Conservation (phyloP, 2,329 filamentous ascomycete genomes). For the Ciborinia camelliae region DNA sequence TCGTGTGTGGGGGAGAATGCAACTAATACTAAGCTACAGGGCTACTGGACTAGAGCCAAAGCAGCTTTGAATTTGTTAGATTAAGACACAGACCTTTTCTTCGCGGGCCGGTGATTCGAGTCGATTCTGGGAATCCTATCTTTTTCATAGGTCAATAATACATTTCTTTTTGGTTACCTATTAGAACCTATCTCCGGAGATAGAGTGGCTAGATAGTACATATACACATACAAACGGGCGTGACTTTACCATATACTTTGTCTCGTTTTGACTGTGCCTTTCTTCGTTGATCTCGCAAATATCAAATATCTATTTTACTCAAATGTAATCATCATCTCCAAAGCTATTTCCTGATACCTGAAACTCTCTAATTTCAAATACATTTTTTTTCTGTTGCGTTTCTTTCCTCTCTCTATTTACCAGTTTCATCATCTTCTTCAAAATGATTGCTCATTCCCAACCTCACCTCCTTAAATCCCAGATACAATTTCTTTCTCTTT, state of each 20-base stretch:
- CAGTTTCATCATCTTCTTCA: too few species aligned
- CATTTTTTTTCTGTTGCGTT: too few species aligned
- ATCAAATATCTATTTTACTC: too few species aligned
- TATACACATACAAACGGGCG: background rate
- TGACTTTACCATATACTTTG: background rate
- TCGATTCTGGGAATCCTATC: background rate
- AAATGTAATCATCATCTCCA: too few species aligned
- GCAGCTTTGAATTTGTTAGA: slow-evolving; percentile 39
- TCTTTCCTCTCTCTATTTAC: too few species aligned
- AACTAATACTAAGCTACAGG: slow-evolving; percentile 43
- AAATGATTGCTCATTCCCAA: too few species aligned
- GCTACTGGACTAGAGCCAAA: slow-evolving; percentile 49
- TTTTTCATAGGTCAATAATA: background rate
- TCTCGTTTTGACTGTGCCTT: background rate
- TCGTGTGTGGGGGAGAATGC: slow-evolving; percentile 51
- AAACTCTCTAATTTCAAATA: too few species aligned
- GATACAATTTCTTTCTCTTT: too few species aligned
- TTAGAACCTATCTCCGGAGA: too few species aligned
- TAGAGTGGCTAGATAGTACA: background rate
- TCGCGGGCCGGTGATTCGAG: background rate
- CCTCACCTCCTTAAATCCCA: too few species aligned
- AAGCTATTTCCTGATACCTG: too few species aligned
- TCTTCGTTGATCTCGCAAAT: too few species aligned
- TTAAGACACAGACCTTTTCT: background rate
- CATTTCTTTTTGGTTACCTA: background rate